Percentiles rank a stretch among this genome's conserved stretches.
Conservation (phyloP, 148 eudicot genomes). For the Vaccinium myrtillus region DNA sequence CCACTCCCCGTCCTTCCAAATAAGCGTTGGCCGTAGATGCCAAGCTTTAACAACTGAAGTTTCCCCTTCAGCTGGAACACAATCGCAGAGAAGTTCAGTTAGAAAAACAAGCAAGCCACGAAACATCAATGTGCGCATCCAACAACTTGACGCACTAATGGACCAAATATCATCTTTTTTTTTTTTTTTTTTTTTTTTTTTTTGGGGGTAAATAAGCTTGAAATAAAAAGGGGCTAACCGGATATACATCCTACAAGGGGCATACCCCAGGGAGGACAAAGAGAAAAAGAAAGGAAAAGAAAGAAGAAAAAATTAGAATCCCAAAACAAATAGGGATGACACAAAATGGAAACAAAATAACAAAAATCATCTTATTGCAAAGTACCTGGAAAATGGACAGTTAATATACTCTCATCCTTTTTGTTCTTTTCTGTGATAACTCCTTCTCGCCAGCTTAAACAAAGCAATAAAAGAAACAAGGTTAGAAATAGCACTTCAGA, state of each 20-base stretch:
- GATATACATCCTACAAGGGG: too few relatives aligned
- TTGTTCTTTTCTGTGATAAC: slow-evolving; percentile 66
- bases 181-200: too few relatives aligned
- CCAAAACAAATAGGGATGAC: too few relatives aligned
- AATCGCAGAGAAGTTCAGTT: slow-evolving; percentile 8
- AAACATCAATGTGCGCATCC: background rate
- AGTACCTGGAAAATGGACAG: slow-evolving; percentile 86
- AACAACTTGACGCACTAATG: slow-evolving; percentile 10
- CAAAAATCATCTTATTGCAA: background rate
- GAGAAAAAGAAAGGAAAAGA: too few relatives aligned
- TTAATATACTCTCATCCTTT: slow-evolving; percentile 68
- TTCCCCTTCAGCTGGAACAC: slow-evolving; percentile 66
- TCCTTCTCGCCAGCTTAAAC: slow-evolving; percentile 93
- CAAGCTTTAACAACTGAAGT: slow-evolving; percentile 64
- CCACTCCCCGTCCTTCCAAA: slow-evolving; percentile 92
- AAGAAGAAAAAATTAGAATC: too few relatives aligned
- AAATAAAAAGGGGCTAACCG: too few relatives aligned
- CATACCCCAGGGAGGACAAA: too few relatives aligned
- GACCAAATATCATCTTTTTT: background rate
- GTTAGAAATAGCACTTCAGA: background rate
- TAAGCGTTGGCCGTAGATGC: slow-evolving; percentile 81
- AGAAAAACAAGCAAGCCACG: background rate
- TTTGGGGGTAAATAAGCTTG: too few relatives aligned
- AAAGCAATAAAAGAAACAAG: slow-evolving; percentile 18
- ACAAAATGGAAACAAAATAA: too few relatives aligned